Evolutionary conservation across 2,329 filamentous ascomycete genomes (phyloP).

Genomic region (Fusarium sp.): DNA sequence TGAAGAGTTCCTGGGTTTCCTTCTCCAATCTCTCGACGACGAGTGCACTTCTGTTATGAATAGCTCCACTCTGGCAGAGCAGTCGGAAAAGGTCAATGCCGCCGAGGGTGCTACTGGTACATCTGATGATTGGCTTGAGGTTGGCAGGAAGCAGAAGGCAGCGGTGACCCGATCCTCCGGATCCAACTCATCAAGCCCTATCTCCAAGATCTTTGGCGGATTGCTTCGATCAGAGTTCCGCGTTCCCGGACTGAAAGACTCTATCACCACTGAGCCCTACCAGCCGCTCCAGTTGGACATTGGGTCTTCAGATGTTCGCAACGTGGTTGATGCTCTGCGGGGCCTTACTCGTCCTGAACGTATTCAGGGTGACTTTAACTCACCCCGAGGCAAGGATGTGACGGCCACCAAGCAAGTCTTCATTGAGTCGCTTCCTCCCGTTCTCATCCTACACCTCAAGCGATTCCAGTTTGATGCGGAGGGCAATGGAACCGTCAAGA

Average conservation of each 20-base stretch:
- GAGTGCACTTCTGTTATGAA: slow-evolving; percentile 85
- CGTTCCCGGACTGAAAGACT: slow-evolving; percentile 88
- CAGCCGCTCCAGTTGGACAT: slow-evolving; percentile 97
- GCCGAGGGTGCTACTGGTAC: slow-evolving; percentile 49
- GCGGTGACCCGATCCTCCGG: slow-evolving; percentile 90
- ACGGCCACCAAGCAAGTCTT: slow-evolving; percentile 93
- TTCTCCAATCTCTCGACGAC: slow-evolving; percentile 92
- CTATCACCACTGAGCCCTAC: slow-evolving; percentile 92
- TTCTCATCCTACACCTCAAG: slow-evolving; percentile 95
- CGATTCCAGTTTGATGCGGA: slow-evolving; percentile 95
- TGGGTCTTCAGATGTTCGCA: slow-evolving; percentile 85
- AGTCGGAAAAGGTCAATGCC: slow-evolving; percentile 46
- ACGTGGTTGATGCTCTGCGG: slow-evolving; percentile 91
- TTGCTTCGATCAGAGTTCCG: slow-evolving; percentile 90
- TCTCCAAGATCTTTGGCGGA: slow-evolving; percentile 95
- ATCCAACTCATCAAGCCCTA: slow-evolving; percentile 78
- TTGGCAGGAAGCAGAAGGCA: slow-evolving; percentile 90
- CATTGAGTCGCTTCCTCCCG: slow-evolving; percentile 90
- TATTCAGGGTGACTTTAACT: slow-evolving; percentile 86
- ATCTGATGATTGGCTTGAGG: slow-evolving; percentile 82
- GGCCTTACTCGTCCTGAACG: slow-evolving; percentile 86
- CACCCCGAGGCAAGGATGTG: slow-evolving; percentile 79
- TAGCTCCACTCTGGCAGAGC: slow-evolving; percentile 47
- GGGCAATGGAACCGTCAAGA: slow-evolving; percentile 87
- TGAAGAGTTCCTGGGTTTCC: slow-evolving; percentile 94